Evolutionary conservation across 2,329 filamentous ascomycete species (phyloP), one percentile per base, ranked within the genome.

Genomic region (Aspergillus melleus): DNA sequence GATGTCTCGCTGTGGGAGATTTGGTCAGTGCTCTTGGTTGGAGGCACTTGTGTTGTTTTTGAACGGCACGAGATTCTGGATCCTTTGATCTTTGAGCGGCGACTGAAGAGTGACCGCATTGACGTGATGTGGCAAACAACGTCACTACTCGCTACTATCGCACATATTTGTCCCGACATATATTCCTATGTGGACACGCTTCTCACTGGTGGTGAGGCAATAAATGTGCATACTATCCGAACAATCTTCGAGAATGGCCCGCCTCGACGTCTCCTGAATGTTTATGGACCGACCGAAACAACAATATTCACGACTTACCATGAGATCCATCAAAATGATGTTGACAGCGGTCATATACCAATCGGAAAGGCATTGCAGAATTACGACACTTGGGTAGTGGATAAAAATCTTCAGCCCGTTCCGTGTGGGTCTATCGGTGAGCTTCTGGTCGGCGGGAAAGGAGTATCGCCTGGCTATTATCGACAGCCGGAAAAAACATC

Each of bases 391-490:
- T 60, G 58, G 10, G 57, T 71, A 4, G 50, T 58, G 6, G 62
- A 64, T 55, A 61, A 67, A 8, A 46, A 22, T 16, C 29, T 60
- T 6, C 10, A n/a, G 1, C 49, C 54, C 2, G 61, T 66, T 6
- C 14, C 26, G 8, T 52, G 58, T 14, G 66, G 66, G 0, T 58
- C 66, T 8, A 49, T 60, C 19, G 70, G 70, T 0, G 68, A 72
- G 46, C 49, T 71, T 6, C 61, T 60, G 29, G 58, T 72, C 5
- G 67, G 58, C 1, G 70, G 68, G 1, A 19, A 84, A 52, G 92
- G 91, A 53, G 80, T 96, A 20, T 89, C 91, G 2, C 88, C 91
- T 70, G 88, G 88, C 3, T 95, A 94, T 68, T 77, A 88, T 1
- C 84, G 74, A 11, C 66, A 81, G 5, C 76, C 79, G 0, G 80